phyloP scores from a whole-genome alignment of 345 rosid species.

The Gossypium thurberi region DNA sequence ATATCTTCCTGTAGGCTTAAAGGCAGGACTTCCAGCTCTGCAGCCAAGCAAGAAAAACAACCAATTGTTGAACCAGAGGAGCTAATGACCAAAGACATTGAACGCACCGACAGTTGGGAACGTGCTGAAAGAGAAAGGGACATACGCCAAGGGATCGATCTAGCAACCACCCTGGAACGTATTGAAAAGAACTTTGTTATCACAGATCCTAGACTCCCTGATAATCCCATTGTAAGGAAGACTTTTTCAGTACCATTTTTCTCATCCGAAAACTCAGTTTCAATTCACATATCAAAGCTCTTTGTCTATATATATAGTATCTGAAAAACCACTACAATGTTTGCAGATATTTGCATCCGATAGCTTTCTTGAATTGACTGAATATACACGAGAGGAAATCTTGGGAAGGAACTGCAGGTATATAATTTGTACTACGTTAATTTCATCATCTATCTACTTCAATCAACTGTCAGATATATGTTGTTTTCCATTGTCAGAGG shows the following conservation, averaged over 20 bases:
- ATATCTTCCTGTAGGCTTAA: slow-evolving; percentile 40
- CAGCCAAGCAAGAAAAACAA: slow-evolving; percentile 36
- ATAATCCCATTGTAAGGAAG: slow-evolving; percentile 78
- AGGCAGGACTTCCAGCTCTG: slow-evolving; percentile 40
- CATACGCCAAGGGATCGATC: slow-evolving; percentile 88
- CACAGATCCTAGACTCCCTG: slow-evolving; percentile 94
- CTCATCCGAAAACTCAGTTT: neutral
- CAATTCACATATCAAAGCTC: neutral
- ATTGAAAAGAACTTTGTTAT: slow-evolving; percentile 97
- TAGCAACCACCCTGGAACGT: slow-evolving; percentile 93
- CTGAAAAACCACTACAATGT: slow-evolving; percentile 1
- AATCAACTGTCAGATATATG: slow-evolving; percentile 8
- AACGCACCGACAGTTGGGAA: slow-evolving; percentile 61
- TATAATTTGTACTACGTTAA: neutral
- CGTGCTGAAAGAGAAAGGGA: slow-evolving; percentile 61
- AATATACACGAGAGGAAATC: slow-evolving; percentile 86
- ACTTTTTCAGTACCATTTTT: neutral
- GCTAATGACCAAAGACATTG: slow-evolving; percentile 68
- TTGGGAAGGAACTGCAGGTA: slow-evolving; percentile 97
- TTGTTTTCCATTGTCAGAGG: slow-evolving; percentile 14
- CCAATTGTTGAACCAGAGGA: slow-evolving; percentile 46
- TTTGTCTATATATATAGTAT: neutral
- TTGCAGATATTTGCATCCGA: slow-evolving; percentile 94
- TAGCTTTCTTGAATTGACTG: slow-evolving; percentile 92
- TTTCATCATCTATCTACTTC: neutral